Evolutionary conservation across 257 asterid genomes (phyloP).

Genomic region (Vinca minor): DNA sequence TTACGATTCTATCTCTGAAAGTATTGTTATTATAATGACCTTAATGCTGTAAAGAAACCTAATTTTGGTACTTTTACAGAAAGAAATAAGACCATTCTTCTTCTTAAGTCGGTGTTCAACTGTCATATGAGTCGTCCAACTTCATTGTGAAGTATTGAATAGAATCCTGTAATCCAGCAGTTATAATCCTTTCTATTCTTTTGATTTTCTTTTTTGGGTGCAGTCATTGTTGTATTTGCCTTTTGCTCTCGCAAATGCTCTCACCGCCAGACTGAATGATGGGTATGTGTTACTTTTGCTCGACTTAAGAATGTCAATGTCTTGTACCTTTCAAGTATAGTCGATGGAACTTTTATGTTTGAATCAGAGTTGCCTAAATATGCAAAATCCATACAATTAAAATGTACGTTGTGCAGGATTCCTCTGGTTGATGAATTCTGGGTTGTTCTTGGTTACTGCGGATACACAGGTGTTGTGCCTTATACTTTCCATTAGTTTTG

Average conservation of each 20-base stretch:
- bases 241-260: too few species aligned
- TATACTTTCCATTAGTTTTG: too few species aligned
- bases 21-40: background rate
- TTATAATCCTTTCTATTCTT: background rate
- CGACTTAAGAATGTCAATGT: conserved; percentile 1
- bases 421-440: too few species aligned
- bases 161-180: background rate
- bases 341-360: background rate
- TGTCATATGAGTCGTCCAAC: too few species aligned
- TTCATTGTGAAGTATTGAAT: too few species aligned
- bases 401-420: too few species aligned
- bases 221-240: conserved; percentile 82
- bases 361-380: conserved; percentile 3
- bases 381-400: background rate
- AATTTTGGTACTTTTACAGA: background rate
- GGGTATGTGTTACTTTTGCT: conserved; percentile 47
- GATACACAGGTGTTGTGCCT: too few species aligned
- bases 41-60: background rate
- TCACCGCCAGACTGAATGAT: conserved; percentile 64
- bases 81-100: background rate
- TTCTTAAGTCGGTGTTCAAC: background rate
- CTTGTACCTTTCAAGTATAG: conserved; percentile 7
- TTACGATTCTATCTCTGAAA: background rate
- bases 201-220: conserved; percentile 24
- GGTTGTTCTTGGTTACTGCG: too few species aligned